Evolutionary conservation across 768 basidiomycete genomes (phyloP), one percentile per base, ranked within the genome.

Genomic region (Suillus paluster): DNA sequence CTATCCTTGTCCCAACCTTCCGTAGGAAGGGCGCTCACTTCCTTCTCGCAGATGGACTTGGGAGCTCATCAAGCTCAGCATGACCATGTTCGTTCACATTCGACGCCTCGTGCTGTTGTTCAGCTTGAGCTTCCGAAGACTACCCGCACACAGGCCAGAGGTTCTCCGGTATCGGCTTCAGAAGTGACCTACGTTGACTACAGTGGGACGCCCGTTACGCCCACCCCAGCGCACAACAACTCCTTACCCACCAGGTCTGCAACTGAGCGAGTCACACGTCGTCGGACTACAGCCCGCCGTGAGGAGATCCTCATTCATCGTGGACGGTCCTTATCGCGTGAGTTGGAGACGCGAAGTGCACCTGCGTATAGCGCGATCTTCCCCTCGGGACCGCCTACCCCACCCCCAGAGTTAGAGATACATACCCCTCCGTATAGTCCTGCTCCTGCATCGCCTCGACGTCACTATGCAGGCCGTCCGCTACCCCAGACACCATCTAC

Each of bases 281-380:
- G 48, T 58, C 58, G 54, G 23, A 66, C 73, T 15, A 70, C 75
- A 38, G 46, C 36, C 41, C 68, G 70, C 41, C 72, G 76, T 11
- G 74, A 72, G 36, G 72, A 66, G 49, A 66, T 66, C 8, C 64
- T 65, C 14, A 63, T 75, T 15, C 70, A 70, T 19, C 73, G 73
- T 9, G 73, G 75, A 11, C 66, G 73, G 58, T 76, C 73, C 34
- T 64, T 73, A 49, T 76, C 73, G n/a, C 63, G 73, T 17, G 73
- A 74, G 41, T 59, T 71, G 61, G 63, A 71, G 1, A 68, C 75
- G 67, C 73, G 73, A 42, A 75, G 73, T 50, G 73, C 75, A 6
- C 73, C 73, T 4, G 73, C 73, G 19, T 76, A 75, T 52, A 75
- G 71, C 36, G 57, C 70, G 5, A 71, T 76, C 34, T 76, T 75